Conservation (phyloP, 169 alveolate genomes). For the Cryptosporidium bovis region DNA sequence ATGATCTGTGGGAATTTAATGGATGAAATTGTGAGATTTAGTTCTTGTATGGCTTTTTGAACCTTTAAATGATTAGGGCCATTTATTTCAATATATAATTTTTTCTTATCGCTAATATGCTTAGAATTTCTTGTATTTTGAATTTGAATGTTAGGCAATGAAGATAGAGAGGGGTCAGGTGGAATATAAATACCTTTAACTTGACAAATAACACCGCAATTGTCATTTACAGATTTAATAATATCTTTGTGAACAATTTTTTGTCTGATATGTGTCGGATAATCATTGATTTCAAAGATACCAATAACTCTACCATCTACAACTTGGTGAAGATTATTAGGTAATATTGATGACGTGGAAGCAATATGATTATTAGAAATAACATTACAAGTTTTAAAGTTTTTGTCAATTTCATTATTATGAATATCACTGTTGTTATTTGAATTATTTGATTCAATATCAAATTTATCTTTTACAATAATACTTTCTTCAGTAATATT, state of each 20-base stretch:
- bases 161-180: slow-evolving; percentile 7
- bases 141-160: not conserved
- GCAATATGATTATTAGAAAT: not conserved
- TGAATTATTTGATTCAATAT: not conserved
- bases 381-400: not conserved
- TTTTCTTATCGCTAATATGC: slow-evolving; percentile 49
- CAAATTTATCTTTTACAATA: not conserved
- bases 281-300: slow-evolving; percentile 90
- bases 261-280: slow-evolving; percentile 89
- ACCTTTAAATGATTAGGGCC: slow-evolving; percentile 71
- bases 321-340: slow-evolving; percentile 59
- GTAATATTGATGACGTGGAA: not conserved
- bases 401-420: slow-evolving; percentile 51
- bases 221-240: slow-evolving; percentile 43
- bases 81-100: slow-evolving; percentile 64
- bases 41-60: slow-evolving; percentile 68
- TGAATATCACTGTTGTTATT: not conserved
- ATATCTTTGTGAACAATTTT: slow-evolving; percentile 86
- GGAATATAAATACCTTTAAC: slow-evolving; percentile 70
- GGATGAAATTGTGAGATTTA: slow-evolving; percentile 30
- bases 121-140: slow-evolving; percentile 13
- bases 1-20: slow-evolving; percentile 20
- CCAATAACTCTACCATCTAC: slow-evolving; percentile 84
- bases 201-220: slow-evolving; percentile 70
- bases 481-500: slow-evolving; percentile 29